Evolutionary conservation across 2,329 filamentous ascomycete species (phyloP), one percentile per base, ranked within the genome.

Genomic region (Parafenestella ontariensis): DNA sequence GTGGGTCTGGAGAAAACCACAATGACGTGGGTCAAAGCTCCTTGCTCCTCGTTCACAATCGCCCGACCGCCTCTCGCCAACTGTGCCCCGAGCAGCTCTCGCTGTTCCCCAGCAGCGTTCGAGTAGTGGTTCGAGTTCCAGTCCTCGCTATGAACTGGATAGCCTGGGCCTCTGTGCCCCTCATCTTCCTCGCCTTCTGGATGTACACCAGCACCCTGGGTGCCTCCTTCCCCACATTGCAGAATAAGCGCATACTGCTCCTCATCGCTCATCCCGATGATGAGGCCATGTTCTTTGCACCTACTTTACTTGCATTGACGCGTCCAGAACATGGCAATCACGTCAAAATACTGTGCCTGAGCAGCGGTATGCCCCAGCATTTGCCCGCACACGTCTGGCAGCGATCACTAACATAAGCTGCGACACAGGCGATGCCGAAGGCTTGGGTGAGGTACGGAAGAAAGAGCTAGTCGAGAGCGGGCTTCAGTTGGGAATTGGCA

Each of bases 211-310:
- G 77, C 28, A 77, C 78, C 54, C 71, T 81, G 55, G 77, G 70
- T 59, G 59, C 58, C 20, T 74, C 82, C 28, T 85, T 91, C 65
- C 90, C 91, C 3, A 84, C 80, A 40, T 80, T 97, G 59, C 82
- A 82, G 65, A 89, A 91, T 79, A 96, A 96, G 83, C 87, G 91
- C 70, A 92, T 99, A 71, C 90, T 91, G 73, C 85, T 99, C 49
- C 82, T 99, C 50, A 98, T 99, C 70, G 95, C 95, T 20, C 95
- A 99, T 78, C 95, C 95, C 0, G 95, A 99, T 77, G 95, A 99
- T 71, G 95, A 99, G 81, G 95, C 94, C 76, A 99, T 99, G 95
- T 99, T 99, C 83, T 99, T 99, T 78, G 87, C 92, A 59, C 95
- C 95, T 0, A 90, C 92, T 0, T 82, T 98, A 13, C 83, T 96